Conservation (phyloP, 164 flowering plant species). For the Chimonanthus salicifolius region DNA sequence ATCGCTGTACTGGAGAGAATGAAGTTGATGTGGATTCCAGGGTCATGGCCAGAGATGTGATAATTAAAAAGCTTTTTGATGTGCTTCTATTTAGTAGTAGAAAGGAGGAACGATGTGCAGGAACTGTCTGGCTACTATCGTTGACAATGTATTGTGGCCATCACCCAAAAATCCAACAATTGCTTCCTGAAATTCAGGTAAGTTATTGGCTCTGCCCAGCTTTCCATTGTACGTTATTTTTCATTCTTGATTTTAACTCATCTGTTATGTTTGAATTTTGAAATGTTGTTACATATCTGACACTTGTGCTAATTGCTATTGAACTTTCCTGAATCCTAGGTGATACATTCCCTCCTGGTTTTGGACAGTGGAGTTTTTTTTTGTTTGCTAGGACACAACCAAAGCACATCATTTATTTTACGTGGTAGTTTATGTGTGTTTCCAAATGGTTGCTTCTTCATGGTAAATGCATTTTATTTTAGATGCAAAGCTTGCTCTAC, state of each 20-base stretch:
- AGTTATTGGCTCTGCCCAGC: slow-evolving; percentile 1
- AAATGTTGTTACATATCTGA: neutral
- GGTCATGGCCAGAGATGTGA: slow-evolving; percentile 49
- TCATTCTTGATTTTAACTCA: neutral
- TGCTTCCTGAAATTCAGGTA: slow-evolving; percentile 99
- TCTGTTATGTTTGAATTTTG: slow-evolving; percentile 3
- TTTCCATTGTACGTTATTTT: neutral
- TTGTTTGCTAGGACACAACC: neutral
- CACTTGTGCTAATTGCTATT: neutral
- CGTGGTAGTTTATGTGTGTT: too few species aligned
- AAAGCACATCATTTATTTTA: too few species aligned
- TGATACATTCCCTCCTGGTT: neutral
- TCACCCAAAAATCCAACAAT: slow-evolving; percentile 62
- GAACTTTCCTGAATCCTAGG: neutral
- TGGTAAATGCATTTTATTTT: too few species aligned
- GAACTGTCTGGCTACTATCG: slow-evolving; percentile 89
- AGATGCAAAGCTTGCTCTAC: too few species aligned
- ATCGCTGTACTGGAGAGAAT: slow-evolving; percentile 20
- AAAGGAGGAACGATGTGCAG: slow-evolving; percentile 97
- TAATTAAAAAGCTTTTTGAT: slow-evolving; percentile 79
- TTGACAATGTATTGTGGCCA: slow-evolving; percentile 91
- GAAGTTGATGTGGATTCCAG: slow-evolving; percentile 40
- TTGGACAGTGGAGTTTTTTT: neutral
- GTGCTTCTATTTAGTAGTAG: slow-evolving; percentile 73
- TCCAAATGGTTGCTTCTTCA: too few species aligned